Evolutionary conservation across 2,329 filamentous ascomycete species (phyloP).

Genomic region (Chaetomiaceae sp.): DNA sequence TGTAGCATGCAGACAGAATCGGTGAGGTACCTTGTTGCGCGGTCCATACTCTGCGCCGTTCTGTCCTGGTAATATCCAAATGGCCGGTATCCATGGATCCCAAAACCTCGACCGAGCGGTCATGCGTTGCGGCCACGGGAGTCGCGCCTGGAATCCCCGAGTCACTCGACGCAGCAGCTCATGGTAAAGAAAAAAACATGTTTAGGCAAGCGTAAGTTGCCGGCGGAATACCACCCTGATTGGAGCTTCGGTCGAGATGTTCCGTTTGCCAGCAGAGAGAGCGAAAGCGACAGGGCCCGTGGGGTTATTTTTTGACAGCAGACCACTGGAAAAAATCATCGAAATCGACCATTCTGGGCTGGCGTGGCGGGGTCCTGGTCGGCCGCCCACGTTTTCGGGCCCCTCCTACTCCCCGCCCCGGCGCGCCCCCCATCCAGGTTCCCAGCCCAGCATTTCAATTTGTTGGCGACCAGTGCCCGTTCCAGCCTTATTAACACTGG

Average conservation of each 20-base stretch:
- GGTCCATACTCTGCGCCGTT: too few species aligned
- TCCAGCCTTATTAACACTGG: background rate
- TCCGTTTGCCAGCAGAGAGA: background rate
- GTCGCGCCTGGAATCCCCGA: too few species aligned
- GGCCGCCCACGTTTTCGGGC: constrained; percentile 11
- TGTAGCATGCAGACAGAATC: too few species aligned
- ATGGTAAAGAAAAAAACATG: too few species aligned
- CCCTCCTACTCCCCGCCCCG: constrained; percentile 8
- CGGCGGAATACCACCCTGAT: background rate
- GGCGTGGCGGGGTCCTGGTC: constrained; percentile 2
- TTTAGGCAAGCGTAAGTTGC: too few species aligned
- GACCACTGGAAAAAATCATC: background rate
- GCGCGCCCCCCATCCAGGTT: too few species aligned
- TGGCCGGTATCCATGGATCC: too few species aligned
- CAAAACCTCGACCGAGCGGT: too few species aligned
- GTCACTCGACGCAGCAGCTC: background rate
- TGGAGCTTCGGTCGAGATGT: background rate
- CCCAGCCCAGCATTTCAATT: background rate
- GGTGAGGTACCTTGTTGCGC: too few species aligned
- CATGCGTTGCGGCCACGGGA: too few species aligned
- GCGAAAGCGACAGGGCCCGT: background rate
- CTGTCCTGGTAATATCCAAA: too few species aligned
- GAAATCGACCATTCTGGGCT: background rate
- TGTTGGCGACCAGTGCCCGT: constrained; percentile 9
- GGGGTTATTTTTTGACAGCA: background rate